A percentile compares a stretch with the other conserved stretches of the same genome.
Conservation (phyloP, 1,284 basidiomycete genomes). For the Sanghuangporus baumii region DNA sequence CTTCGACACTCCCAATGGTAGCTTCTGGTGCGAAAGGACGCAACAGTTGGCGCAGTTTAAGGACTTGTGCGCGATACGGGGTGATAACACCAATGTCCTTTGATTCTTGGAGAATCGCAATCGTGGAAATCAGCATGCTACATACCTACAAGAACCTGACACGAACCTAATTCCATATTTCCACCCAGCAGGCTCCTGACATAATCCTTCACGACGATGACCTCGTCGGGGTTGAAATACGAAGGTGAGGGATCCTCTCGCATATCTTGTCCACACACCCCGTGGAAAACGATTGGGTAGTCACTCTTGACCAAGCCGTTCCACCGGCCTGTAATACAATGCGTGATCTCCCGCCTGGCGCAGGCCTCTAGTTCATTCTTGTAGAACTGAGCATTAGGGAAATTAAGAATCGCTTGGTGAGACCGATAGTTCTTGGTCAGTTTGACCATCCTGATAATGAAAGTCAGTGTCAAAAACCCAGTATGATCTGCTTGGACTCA, state of each 20-base stretch:
- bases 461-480: not conserved
- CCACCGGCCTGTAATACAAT: slow-evolving; percentile 29
- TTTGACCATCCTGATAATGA: slow-evolving; percentile 36
- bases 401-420: slow-evolving; percentile 48
- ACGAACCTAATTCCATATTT: slow-evolving; percentile 30
- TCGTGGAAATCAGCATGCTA: not conserved
- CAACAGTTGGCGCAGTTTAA: slow-evolving; percentile 38
- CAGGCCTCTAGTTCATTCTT: slow-evolving; percentile 40
- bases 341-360: slow-evolving; percentile 32
- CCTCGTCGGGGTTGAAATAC: slow-evolving; percentile 44
- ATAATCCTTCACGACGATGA: slow-evolving; percentile 35
- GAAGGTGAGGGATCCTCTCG: slow-evolving; percentile 41
- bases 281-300: slow-evolving; percentile 46
- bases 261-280: slow-evolving; percentile 37
- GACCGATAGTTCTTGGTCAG: slow-evolving; percentile 55
- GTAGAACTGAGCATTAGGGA: slow-evolving; percentile 56
- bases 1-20: slow-evolving; percentile 55
- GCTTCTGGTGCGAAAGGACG: slow-evolving; percentile 31
- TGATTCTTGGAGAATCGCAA: slow-evolving; percentile 21
- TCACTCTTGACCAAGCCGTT: slow-evolving; percentile 28
- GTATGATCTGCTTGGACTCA: slow-evolving; percentile 24
- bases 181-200: slow-evolving; percentile 29
- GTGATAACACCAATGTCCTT: slow-evolving; percentile 49
- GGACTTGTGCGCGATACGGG: slow-evolving; percentile 50
- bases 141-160: not conserved